Evolutionary conservation across 2,329 filamentous ascomycete genomes (phyloP).

Genomic region (Colletotrichum siamense): DNA sequence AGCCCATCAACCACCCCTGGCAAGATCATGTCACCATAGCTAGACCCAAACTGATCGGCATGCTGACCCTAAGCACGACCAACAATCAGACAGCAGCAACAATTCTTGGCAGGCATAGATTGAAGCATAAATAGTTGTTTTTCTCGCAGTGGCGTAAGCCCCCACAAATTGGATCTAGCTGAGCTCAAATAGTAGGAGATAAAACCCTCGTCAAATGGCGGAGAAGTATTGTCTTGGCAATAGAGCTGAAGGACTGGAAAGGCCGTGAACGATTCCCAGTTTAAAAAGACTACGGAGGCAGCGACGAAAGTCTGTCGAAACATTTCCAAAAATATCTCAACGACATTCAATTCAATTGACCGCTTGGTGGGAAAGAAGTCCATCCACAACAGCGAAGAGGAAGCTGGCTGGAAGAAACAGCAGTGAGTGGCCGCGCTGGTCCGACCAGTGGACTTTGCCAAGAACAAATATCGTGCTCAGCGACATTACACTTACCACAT

Average conservation of each 20-base stretch:
- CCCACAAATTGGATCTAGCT: background rate
- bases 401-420: background rate
- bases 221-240: background rate
- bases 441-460: slow-evolving; percentile 1
- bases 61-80: background rate
- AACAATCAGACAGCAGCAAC: background rate
- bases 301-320: background rate
- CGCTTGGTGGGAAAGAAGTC: background rate
- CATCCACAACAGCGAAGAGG: background rate
- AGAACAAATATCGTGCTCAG: background rate
- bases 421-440: background rate
- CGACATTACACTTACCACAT: background rate
- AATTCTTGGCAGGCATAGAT: background rate
- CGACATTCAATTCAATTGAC: background rate
- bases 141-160: background rate
- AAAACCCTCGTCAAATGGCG: background rate
- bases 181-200: background rate
- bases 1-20: background rate
- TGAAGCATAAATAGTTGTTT: background rate
- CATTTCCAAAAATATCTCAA: background rate
- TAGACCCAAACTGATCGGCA: background rate
- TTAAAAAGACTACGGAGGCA: background rate
- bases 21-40: background rate
- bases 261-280: background rate
- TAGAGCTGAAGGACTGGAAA: background rate